phyloP scores from a whole-genome alignment of 2,329 filamentous ascomycete species.

The Spiromastix sp. region DNA sequence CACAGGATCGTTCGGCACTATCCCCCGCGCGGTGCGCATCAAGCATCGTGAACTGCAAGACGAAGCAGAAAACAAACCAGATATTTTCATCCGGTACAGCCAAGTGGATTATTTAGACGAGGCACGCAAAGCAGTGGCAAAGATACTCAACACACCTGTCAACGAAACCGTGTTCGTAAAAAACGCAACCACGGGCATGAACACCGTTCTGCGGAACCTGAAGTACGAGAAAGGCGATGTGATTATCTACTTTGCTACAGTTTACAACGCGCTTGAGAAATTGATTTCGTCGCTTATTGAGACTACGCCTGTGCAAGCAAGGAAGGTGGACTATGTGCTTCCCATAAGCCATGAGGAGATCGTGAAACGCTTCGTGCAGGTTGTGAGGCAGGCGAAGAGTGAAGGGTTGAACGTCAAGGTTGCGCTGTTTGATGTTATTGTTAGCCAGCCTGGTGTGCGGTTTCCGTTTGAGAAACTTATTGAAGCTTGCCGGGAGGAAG shows the following conservation, averaged over 20 bases:
- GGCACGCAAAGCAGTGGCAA: conserved; percentile 54
- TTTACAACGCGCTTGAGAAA: conserved; percentile 70
- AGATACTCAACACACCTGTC: conserved; percentile 53
- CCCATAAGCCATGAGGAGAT: conserved; percentile 62
- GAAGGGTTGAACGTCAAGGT: conserved; percentile 54
- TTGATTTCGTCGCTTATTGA: conserved; percentile 64
- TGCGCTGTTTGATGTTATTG: conserved; percentile 70
- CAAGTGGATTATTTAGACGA: conserved; percentile 54
- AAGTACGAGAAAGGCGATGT: conserved; percentile 59
- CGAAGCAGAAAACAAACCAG: conserved; percentile 56
- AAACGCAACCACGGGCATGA: conserved; percentile 63
- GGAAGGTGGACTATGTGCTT: conserved; percentile 53
- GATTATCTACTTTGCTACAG: conserved; percentile 63
- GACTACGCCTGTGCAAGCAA: conserved; percentile 40
- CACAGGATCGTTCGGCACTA: conserved; percentile 63
- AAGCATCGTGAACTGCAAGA: conserved; percentile 57
- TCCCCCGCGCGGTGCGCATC: conserved; percentile 52
- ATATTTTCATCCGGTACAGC: conserved; percentile 64
- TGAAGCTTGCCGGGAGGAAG: conserved; percentile 53
- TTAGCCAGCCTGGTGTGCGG: conserved; percentile 64
- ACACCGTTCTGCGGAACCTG: conserved; percentile 70
- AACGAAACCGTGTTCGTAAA: conserved; percentile 64
- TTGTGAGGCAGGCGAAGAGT: conserved; percentile 44
- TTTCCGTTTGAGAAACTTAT: conserved; percentile 67
- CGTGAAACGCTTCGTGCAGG: conserved; percentile 47